Evolutionary conservation across 352 stramenopile species (phyloP).

Genomic region (Phytopythium ostracodes): DNA sequence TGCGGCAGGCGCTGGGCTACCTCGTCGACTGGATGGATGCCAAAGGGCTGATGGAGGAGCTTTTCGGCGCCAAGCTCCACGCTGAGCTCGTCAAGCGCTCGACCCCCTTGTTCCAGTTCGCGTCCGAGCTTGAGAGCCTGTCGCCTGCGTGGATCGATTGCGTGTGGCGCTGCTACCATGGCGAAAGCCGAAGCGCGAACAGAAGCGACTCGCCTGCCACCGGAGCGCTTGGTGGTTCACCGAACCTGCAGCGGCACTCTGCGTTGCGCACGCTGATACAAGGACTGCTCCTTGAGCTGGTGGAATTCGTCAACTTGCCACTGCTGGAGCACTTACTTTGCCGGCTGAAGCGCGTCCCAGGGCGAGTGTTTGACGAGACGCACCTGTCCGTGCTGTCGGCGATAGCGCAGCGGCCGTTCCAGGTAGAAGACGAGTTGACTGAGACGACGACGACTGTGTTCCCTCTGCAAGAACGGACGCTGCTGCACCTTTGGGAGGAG

Average conservation of each 20-base stretch:
- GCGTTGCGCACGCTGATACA: conserved; percentile 35
- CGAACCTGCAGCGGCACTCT: conserved; percentile 36
- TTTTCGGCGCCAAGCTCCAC: conserved; percentile 67
- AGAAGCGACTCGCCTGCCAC: not conserved
- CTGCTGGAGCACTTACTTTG: conserved; percentile 29
- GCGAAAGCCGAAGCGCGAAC: conserved; percentile 10
- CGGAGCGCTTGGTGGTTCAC: not conserved
- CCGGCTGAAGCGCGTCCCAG: conserved; percentile 17
- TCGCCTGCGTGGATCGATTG: conserved; percentile 37
- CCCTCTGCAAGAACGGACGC: conserved; percentile 23
- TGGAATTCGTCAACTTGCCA: conserved; percentile 37
- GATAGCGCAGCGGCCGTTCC: conserved; percentile 25
- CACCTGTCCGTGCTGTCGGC: conserved; percentile 26
- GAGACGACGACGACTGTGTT: not conserved
- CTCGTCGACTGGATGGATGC: conserved; percentile 50
- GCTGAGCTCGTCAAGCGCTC: conserved; percentile 64
- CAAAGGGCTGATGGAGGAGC: conserved; percentile 35
- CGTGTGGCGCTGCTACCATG: conserved; percentile 51
- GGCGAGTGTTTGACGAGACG: conserved; percentile 19
- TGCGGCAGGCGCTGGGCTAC: conserved; percentile 21
- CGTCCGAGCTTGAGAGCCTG: conserved; percentile 28
- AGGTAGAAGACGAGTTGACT: conserved; percentile 3
- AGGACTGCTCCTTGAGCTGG: conserved; percentile 49
- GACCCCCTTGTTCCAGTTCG: conserved; percentile 58
- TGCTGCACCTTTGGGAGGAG: conserved; percentile 40